These are phyloP conservation scores for Aureobasidium melanogenum DNA, from an alignment of 2,329 filamentous ascomycete species.

Conservation along the genomic window DNA sequence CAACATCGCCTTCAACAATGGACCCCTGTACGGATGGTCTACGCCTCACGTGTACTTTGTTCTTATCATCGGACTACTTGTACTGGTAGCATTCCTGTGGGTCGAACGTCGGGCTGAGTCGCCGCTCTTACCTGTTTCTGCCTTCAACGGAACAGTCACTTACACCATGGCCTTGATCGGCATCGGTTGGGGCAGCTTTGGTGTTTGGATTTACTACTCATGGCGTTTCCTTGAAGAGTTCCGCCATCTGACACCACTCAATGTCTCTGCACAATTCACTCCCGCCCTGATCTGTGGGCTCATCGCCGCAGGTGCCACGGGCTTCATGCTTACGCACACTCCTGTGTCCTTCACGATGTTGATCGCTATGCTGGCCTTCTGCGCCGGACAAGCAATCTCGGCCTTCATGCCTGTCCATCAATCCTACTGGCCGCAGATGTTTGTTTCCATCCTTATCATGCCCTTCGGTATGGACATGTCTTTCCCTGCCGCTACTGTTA, in stretches of 20 bases:
- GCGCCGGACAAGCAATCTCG: conserved; percentile 24
- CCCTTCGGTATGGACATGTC: conserved; percentile 28
- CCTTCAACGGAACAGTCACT: conserved; percentile 22
- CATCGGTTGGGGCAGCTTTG: conserved; percentile 67
- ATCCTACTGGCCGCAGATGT: conserved; percentile 29
- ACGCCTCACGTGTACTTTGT: conserved; percentile 47
- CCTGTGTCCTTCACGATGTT: conserved; percentile 31
- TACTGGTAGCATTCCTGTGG: conserved; percentile 47
- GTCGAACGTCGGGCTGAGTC: conserved; percentile 22
- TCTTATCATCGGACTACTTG: conserved; percentile 48
- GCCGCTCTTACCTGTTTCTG: conserved; percentile 23
- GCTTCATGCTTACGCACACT: conserved; percentile 30
- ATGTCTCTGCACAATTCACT: conserved; percentile 25
- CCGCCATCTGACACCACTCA: conserved; percentile 25
- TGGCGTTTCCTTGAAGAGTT: conserved; percentile 27
- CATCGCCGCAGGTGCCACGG: conserved; percentile 27
- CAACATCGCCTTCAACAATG: conserved; percentile 62
- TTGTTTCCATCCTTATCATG: conserved; percentile 28
- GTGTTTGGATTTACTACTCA: conserved; percentile 30
- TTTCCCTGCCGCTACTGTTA: conserved; percentile 22
- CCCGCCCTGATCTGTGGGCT: conserved; percentile 28
- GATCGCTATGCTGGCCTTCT: conserved; percentile 28
- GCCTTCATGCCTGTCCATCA: conserved; percentile 26
- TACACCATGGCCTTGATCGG: conserved; percentile 44
- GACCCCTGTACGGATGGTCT: conserved; percentile 50